Percentiles rank a stretch among this genome's conserved stretches.
Conservation (phyloP, 352 stramenopile species). For the Globisporangium rhizosaccharum region DNA sequence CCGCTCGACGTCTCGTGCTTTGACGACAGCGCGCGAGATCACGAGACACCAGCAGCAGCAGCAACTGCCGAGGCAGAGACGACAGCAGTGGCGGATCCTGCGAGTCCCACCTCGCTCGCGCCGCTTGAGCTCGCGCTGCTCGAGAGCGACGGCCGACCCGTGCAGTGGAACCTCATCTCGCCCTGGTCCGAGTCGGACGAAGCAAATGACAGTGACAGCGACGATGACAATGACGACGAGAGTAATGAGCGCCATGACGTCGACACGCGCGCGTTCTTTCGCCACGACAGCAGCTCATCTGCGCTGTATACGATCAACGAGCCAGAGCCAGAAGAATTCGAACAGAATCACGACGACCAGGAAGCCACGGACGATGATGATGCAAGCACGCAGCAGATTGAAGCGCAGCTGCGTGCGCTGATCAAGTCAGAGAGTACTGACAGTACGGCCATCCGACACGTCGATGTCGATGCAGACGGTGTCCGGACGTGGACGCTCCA, state of each 20-base stretch:
- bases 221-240: not conserved
- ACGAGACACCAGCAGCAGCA: not conserved
- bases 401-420: conserved; percentile 11
- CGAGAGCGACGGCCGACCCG: not conserved
- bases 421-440: not conserved
- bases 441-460: not conserved
- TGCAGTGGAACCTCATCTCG: conserved; percentile 48
- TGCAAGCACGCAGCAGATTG: conserved; percentile 1
- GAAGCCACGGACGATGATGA: not conserved
- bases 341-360: not conserved
- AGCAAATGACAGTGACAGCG: not conserved
- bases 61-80: not conserved
- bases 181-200: conserved; percentile 31
- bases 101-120: not conserved
- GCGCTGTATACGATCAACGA: not conserved
- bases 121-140: conserved; percentile 1
- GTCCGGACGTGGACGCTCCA: not conserved
- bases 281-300: not conserved
- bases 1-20: too few relatives aligned
- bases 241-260: too few relatives aligned
- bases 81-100: not conserved
- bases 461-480: not conserved
- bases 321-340: not conserved
- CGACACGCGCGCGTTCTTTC: conserved; percentile 3
- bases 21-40: not conserved